These are phyloP conservation scores for Trichoderma breve DNA, from an alignment of 2,329 filamentous ascomycete species.

Conservation along the genomic window DNA sequence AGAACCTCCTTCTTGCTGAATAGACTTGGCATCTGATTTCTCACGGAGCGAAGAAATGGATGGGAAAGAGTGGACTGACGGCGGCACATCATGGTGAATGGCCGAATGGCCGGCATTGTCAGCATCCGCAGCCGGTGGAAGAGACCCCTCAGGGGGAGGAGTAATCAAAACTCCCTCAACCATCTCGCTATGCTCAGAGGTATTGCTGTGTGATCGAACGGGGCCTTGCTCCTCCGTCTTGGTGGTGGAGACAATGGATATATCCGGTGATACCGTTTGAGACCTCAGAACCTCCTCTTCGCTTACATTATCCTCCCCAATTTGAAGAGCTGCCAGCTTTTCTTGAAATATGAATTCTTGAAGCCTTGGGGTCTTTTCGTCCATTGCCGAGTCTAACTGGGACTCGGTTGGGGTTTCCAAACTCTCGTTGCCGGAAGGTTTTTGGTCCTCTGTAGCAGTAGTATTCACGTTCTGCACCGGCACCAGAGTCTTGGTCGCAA, in stretches of 20 bases:
- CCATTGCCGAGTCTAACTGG: neutral
- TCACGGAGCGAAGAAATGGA: slow-evolving; percentile 8
- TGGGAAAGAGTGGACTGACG: slow-evolving; percentile 16
- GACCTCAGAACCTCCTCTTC: slow-evolving; percentile 10
- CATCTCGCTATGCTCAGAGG: neutral
- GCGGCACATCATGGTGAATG: neutral
- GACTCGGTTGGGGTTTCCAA: neutral
- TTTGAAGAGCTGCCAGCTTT: neutral
- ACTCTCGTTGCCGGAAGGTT: neutral
- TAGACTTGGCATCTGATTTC: neutral
- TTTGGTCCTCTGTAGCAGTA: neutral
- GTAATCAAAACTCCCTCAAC: neutral
- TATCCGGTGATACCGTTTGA: slow-evolving; percentile 18
- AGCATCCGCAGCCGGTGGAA: neutral
- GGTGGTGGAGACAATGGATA: slow-evolving; percentile 12
- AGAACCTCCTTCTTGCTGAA: neutral
- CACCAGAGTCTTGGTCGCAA: neutral
- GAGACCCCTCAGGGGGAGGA: slow-evolving; percentile 3
- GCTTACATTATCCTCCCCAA: neutral
- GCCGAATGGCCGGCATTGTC: neutral
- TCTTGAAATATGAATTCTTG: slow-evolving; percentile 3
- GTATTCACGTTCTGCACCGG: neutral
- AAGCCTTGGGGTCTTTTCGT: neutral
- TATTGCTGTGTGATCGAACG: neutral
- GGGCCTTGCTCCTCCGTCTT: slow-evolving; percentile 8